Conservation (phyloP, 2,329 filamentous ascomycete species). For the Ceratocystis harringtonii region DNA sequence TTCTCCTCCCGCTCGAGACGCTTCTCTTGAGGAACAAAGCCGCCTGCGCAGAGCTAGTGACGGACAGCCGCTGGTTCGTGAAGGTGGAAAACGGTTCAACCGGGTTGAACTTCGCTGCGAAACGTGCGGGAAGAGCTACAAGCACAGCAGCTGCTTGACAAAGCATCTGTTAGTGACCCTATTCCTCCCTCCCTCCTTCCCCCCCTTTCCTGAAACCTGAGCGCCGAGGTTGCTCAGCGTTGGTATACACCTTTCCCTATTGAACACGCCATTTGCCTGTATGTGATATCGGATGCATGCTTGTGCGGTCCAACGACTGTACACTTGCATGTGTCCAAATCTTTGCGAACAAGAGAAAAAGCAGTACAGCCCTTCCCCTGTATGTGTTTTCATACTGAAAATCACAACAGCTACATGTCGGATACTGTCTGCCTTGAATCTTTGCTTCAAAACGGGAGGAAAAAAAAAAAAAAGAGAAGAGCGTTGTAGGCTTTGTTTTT, state of each 20-base stretch:
- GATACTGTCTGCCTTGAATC: conserved; percentile 2
- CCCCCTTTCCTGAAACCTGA: not conserved
- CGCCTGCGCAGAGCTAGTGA: conserved; percentile 59
- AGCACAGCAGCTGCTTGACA: conserved; percentile 99
- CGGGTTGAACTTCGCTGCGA: conserved; percentile 85
- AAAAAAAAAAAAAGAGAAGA: not conserved
- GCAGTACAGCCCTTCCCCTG: conserved; percentile 1
- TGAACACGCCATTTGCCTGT: not conserved
- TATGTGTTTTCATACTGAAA: not conserved
- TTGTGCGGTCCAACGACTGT: not conserved
- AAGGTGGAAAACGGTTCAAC: conserved; percentile 67
- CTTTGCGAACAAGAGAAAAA: not conserved
- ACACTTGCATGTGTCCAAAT: not conserved
- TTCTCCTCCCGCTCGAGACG: not conserved
- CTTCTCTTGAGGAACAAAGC: conserved; percentile 31
- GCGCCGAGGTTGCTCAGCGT: not conserved
- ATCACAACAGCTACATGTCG: not conserved
- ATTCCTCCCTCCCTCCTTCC: conserved; percentile 28
- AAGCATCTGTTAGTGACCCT: conserved; percentile 96
- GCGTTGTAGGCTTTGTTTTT: not conserved
- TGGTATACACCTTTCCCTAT: not conserved
- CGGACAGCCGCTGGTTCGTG: conserved; percentile 66
- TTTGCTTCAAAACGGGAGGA: not conserved
- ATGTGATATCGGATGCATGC: not conserved
- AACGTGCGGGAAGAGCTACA: conserved; percentile 98